Evolutionary conservation across 2,329 filamentous ascomycete genomes (phyloP), one percentile per base, ranked within the genome.

Genomic region (Atkinsonella hypoxylon): DNA sequence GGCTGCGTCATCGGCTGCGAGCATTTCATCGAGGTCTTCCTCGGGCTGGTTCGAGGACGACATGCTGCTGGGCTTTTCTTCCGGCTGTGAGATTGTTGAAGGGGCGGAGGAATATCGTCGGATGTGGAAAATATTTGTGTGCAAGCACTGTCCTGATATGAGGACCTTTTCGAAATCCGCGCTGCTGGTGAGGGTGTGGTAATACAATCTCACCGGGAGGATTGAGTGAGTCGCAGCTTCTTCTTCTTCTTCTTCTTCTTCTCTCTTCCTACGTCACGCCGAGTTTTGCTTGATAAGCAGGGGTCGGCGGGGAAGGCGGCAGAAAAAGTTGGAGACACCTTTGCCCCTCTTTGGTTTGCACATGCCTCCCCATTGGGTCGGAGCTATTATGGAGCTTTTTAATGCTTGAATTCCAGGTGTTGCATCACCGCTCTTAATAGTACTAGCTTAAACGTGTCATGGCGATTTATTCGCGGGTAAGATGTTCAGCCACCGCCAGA

Each of bases 1-100:
- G 50, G 60, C 55, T 17, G 55, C 49, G 47, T 54, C 50, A 41
- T 55, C 53, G 48, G 45, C 45, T 2, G 52, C 39, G 15, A 54
- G 48, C 45, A 53, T 30, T 22, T 56, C 51, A 22, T 61, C 61
- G 20, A 57, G 13, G 39, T 60, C 59, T 50, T 62, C 54, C 45
- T 48, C 44, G 40, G 49, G 36, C 52, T 53, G 57, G 51, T 60
- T 59, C 40, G 62, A 59, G 52, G 62, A 59, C 46, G 63, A 62
- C 63, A 66, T 66, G 56, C 55, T 66, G 56, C 55, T 56, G 53
- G 56, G 30, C 12, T 12, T 20, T 13, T 44, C 12, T 45, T 11
- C 43, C 17, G 30, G 18, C 31, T 15, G 44, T 15, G 44, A 44
- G 41, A 9, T 38, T n/a, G 34, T 40, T 17, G 7, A 40, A 34